Evolutionary conservation across 2,329 filamentous ascomycete species (phyloP), one percentile per base, ranked within the genome.

Genomic region (Orbilia blumenaviensis): DNA sequence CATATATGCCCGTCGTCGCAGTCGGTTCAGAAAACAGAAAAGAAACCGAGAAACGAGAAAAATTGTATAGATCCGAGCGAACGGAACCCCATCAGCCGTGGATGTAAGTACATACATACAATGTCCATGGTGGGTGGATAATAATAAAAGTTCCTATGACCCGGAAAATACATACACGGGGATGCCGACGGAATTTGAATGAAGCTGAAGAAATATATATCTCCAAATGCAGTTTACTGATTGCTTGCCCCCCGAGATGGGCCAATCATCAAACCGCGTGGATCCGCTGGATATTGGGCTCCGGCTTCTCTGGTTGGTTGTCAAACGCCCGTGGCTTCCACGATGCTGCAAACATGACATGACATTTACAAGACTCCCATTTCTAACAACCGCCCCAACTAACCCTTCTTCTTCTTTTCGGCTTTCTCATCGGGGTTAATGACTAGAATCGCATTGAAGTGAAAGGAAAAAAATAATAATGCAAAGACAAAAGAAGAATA

Each of bases 311-410:
- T 68, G 64, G 52, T 68, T 60, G 52, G 52, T 18, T 32, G 5
- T 32, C 18, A n/a, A 10, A 46, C 16, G 29, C 29, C 52, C 32
- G 29, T 25, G 52, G 52, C 52, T 56, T 38, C 52, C 52, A 56
- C 52, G 52, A 56, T 71, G 44, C 32, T 71, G 66, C 66, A 32
- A 62, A 25, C 56, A 62, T 71, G 66, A 41, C 56, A 71, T 71
- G 66, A 71, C 56, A 62, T 27, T 56, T 54, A 1, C n/a, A 46
- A 46, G 27, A 34, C 8, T 36, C 38, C 52, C 32, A 38, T 56
- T 54, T 56, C 18, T 16, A 29, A 2, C 41, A 12, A 25, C 16
- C 5, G 4, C 41, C 16, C 41, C n/a, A 21, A 52, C 27, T n/a
- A n/a, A n/a, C n/a, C n/a, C n/a, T n/a, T n/a, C n/a, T n/a, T 12